Evolutionary conservation across 1,284 basidiomycete genomes (phyloP), one percentile per base, ranked within the genome.

Genomic region (Albatrellus sp.): DNA sequence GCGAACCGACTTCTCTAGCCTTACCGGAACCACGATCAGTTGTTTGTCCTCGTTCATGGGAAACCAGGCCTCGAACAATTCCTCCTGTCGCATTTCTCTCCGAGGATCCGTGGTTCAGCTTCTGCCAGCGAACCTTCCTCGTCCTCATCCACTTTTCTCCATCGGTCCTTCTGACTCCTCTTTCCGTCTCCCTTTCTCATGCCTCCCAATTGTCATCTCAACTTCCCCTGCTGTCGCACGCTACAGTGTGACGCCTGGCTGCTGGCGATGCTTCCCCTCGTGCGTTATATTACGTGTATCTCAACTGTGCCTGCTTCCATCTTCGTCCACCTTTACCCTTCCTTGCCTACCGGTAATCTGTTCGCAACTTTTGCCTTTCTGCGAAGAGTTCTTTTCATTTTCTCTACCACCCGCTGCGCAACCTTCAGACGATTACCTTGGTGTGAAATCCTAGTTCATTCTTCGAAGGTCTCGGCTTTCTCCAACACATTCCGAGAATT

Each of bases 401-500:
- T 37, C 10, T 37, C 37, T 14, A 14, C 16, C 13, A 39, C 37
- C n/a, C 16, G n/a, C 5, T 24, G 17, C 38, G 17, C 16, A 29
- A 43, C 39, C 19, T 31, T 24, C 28, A 28, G 37, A 47, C 35
- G 29, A 41, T 47, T 32, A 38, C 43, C 40, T 37, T 41, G 30
- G 36, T 32, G 45, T 44, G 45, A 41, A 24, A 45, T 43, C 43
- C 30, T 39, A 39, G 40, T 17, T 30, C 40, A 48, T 28, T 50
- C 50, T 48, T 51, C 50, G 30, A 38, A 32, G 45, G 50, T 35
- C 51, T 48, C 47, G 47, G 49, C 42, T 42, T 46, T 47, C n/a
- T n/a, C 31, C 43, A 40, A 34, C 46, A 45, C 47, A 29, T 11
- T 37, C 51, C 51, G 47, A 52, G 33, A 49, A 45, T 51, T 48